Conservation (phyloP, 2,329 filamentous ascomycete genomes). For the Leptodontidium sp. region DNA sequence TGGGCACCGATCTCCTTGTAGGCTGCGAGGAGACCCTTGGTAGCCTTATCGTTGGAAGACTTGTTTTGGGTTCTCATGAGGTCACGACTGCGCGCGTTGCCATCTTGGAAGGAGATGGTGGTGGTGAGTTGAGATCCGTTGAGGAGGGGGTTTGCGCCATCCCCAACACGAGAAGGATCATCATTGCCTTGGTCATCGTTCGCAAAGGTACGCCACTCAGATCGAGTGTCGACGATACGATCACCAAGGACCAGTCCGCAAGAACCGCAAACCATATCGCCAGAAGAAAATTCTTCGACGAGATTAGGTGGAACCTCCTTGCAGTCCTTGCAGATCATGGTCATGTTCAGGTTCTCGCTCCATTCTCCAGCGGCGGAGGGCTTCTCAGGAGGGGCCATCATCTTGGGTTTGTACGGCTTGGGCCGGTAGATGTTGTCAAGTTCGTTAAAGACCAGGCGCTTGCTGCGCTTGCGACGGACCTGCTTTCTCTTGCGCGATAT, state of each 20-base stretch:
- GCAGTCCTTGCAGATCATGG: conserved; percentile 89
- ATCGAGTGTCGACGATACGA: conserved; percentile 92
- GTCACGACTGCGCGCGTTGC: conserved; percentile 73
- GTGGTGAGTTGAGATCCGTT: conserved; percentile 92
- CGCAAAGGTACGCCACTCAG: conserved; percentile 98
- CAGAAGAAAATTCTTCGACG: conserved; percentile 89
- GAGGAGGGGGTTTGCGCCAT: conserved; percentile 87
- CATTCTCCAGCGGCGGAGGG: conserved; percentile 38
- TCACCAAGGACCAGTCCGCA: conserved; percentile 92
- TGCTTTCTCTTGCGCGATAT: conserved; percentile 46
- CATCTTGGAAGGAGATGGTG: conserved; percentile 83
- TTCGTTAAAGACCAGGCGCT: conserved; percentile 52
- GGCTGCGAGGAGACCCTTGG: conserved; percentile 81
- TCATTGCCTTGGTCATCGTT: conserved; percentile 98
- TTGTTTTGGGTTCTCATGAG: conserved; percentile 87
- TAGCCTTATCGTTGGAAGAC: conserved; percentile 80
- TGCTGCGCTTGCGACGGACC: conserved; percentile 49
- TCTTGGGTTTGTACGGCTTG: conserved; percentile 54
- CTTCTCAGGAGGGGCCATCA: conserved; percentile 52
- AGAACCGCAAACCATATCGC: conserved; percentile 90
- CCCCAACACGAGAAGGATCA: conserved; percentile 97
- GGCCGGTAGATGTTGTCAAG: conserved; percentile 54
- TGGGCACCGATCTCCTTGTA: conserved; percentile 88
- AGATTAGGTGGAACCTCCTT: conserved; percentile 91
- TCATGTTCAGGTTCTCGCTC: conserved; percentile 82